Percentiles rank a stretch among this genome's conserved stretches.
Conservation (phyloP, 208 protist genomes). For the Vickermania spadyakhi region DNA sequence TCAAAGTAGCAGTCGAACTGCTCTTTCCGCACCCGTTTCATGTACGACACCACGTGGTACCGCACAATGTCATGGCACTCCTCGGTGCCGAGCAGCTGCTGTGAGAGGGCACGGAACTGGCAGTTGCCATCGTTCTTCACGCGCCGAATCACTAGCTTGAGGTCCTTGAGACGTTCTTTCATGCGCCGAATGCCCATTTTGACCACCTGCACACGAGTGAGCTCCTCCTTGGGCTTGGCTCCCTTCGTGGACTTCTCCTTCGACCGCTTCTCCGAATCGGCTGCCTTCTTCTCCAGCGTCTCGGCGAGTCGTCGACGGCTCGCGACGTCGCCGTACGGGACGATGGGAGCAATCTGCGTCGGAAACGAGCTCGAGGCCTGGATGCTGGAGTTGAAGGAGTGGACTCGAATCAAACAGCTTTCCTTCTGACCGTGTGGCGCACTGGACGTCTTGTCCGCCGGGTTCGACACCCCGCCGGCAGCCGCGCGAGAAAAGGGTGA, state of each 20-base stretch:
- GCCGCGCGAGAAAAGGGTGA: neutral
- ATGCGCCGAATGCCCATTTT: conserved; percentile 45
- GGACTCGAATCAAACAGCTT: neutral
- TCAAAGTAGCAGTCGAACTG: conserved; percentile 80
- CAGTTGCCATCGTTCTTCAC: conserved; percentile 86
- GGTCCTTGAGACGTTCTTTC: conserved; percentile 37
- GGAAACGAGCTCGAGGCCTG: neutral
- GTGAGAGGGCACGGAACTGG: conserved; percentile 78
- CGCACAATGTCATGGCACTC: conserved; percentile 74
- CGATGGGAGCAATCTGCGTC: neutral
- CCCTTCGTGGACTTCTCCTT: conserved; percentile 5
- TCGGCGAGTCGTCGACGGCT: neutral
- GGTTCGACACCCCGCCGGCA: neutral
- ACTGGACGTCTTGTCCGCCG: neutral
- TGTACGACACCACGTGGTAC: conserved; percentile 71
- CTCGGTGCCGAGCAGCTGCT: conserved; percentile 80
- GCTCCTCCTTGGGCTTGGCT: conserved; percentile 1
- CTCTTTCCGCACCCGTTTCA: conserved; percentile 48
- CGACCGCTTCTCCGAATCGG: conserved; percentile 13
- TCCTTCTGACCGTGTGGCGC: neutral
- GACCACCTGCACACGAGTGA: conserved; percentile 51
- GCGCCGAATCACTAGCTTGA: conserved; percentile 39
- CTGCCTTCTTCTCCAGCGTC: conserved; percentile 2
- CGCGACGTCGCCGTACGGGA: neutral
- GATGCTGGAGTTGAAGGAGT: neutral